Conservation (phyloP, 2,329 filamentous ascomycete species). For the Aspergillus thermomutatus region DNA sequence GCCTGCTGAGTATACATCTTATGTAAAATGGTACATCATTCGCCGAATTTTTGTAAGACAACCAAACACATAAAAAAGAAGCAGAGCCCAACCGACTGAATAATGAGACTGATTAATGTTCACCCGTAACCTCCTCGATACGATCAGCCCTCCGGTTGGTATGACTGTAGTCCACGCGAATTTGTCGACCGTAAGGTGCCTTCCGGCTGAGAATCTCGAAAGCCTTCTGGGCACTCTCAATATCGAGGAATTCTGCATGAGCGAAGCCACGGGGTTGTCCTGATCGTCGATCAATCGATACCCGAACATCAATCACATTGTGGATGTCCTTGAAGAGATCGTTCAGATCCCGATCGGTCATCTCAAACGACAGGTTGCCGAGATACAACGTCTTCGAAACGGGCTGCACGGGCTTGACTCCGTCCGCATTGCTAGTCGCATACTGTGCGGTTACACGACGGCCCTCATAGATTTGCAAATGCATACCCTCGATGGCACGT, state of each 20-base stretch:
- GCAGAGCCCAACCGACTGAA: neutral
- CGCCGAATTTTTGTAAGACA: neutral
- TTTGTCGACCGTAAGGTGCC: slow-evolving; percentile 61
- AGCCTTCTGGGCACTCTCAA: slow-evolving; percentile 62
- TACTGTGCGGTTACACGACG: slow-evolving; percentile 63
- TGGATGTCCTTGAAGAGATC: slow-evolving; percentile 67
- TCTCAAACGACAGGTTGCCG: slow-evolving; percentile 82
- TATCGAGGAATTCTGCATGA: slow-evolving; percentile 73
- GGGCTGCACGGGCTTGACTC: slow-evolving; percentile 26
- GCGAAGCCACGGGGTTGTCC: slow-evolving; percentile 81
- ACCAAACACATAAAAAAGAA: neutral
- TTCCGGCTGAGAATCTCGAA: slow-evolving; percentile 54
- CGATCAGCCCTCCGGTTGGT: slow-evolving; percentile 3
- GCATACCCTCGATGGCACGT: slow-evolving; percentile 55
- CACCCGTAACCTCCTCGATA: neutral
- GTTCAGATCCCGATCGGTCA: slow-evolving; percentile 79
- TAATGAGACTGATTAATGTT: neutral
- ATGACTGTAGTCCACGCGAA: slow-evolving; percentile 64
- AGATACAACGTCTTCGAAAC: slow-evolving; percentile 71
- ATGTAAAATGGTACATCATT: neutral
- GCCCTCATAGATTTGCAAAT: slow-evolving; percentile 61
- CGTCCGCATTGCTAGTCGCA: slow-evolving; percentile 36
- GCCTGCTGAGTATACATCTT: neutral
- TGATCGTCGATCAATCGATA: slow-evolving; percentile 76
- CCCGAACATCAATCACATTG: slow-evolving; percentile 71